phyloP scores from a whole-genome alignment of 2,329 filamentous ascomycete genomes.

The Penicillium digitatum region DNA sequence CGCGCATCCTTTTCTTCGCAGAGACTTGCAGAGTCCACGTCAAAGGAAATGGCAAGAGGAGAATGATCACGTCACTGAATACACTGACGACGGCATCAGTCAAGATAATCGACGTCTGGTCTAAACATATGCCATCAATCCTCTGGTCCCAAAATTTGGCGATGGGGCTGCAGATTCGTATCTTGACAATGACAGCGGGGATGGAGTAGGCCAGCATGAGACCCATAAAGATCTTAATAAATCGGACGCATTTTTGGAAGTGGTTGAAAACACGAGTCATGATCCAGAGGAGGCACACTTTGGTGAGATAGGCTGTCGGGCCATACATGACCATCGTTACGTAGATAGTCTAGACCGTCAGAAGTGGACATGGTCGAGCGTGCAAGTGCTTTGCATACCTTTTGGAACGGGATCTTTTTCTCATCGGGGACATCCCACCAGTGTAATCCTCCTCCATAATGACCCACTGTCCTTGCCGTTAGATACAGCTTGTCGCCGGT shows the following conservation, averaged over 20 bases:
- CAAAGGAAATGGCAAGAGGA: slow-evolving; percentile 49
- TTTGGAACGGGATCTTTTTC: slow-evolving; percentile 34
- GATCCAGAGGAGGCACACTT: slow-evolving; percentile 45
- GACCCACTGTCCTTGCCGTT: slow-evolving; percentile 23
- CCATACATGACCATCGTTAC: slow-evolving; percentile 47
- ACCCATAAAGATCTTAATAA: slow-evolving; percentile 40
- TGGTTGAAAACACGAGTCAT: slow-evolving; percentile 44
- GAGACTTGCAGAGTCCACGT: slow-evolving; percentile 46
- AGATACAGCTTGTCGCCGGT: not conserved
- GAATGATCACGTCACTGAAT: slow-evolving; percentile 53
- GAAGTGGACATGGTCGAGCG: not conserved
- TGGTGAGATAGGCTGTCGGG: slow-evolving; percentile 45
- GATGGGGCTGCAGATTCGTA: slow-evolving; percentile 44
- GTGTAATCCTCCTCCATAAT: slow-evolving; percentile 39
- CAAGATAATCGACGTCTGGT: slow-evolving; percentile 44
- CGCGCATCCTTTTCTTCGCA: slow-evolving; percentile 44
- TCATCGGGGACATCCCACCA: slow-evolving; percentile 31
- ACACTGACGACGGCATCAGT: slow-evolving; percentile 58
- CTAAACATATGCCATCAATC: slow-evolving; percentile 23
- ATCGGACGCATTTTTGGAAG: slow-evolving; percentile 39
- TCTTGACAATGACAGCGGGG: slow-evolving; percentile 43
- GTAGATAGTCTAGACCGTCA: slow-evolving; percentile 36
- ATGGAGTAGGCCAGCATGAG: slow-evolving; percentile 43
- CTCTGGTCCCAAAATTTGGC: slow-evolving; percentile 39
- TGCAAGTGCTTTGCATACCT: slow-evolving; percentile 25